Evolutionary conservation across 2,329 filamentous ascomycete genomes (phyloP), one percentile per base, ranked within the genome.

Genomic region (Neonectria ditissima): DNA sequence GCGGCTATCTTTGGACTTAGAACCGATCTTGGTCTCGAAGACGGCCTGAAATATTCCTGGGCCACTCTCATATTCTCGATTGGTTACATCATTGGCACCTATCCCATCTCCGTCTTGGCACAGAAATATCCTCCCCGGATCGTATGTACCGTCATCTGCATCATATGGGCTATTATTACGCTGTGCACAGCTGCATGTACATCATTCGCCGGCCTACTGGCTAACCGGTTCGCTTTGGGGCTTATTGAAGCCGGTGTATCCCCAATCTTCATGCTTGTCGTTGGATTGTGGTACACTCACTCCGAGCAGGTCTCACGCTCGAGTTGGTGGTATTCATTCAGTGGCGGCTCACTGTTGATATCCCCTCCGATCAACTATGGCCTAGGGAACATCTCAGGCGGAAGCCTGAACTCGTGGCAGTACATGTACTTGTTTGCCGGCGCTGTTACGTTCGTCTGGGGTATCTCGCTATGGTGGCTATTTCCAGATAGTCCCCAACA

Each of bases 391-490:
- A 81, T 86, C 48, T 70, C 78, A 16, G 74, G 79, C 32, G 69
- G 69, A 5, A 45, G 65, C 1, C 69, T 74, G 3, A 72, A 73
- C 4, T 72, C 86, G 18, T 87, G 84, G 84, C 78, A 81, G 52
- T 84, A 81, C 75, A 82, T 87, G 75, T 87, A 84, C 68, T 81
- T 84, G 66, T 77, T 86, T 13, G 80, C 85, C 0, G 84, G 85
- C 0, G 65, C 80, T 0, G 73, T 78, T 3, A 87, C 84, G 0
- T 80, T 85, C 24, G 59, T 84, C 3, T 83, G 83, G 80, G 82
- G 79, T 0, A 74, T 83, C 3, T 69, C 80, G 1, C 59, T 87
- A 2, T 77, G 81, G 52, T 67, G 78, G 48, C 72, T 82, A 16
- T 79, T 87, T 3, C 85, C 85, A 0, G 81, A 86, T 56, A 80